A percentile compares a stretch with the other conserved stretches of the same genome.
Conservation (phyloP, 78 protist genomes). For the Cavenderia fasciculata region DNA sequence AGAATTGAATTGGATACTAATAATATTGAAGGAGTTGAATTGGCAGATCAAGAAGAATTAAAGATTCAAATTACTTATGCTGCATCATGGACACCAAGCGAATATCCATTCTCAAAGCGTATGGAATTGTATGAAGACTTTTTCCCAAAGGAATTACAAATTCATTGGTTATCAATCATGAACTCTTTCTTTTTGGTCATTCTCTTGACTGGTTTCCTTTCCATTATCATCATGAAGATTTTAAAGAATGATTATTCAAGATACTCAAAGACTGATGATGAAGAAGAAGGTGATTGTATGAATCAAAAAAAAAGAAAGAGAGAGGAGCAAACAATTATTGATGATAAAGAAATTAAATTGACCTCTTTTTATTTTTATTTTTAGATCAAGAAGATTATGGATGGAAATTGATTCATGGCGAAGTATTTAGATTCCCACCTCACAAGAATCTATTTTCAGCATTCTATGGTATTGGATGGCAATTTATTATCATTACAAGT, state of each 20-base stretch:
- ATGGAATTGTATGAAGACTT: conserved; percentile 55
- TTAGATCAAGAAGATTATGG: conserved; percentile 96
- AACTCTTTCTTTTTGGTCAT: conserved; percentile 96
- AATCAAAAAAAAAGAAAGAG: background rate
- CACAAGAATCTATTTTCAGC: conserved; percentile 87
- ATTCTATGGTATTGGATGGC: conserved; percentile 93
- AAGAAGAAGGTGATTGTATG: conserved; percentile 81
- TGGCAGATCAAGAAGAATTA: conserved; percentile 5
- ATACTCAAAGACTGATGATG: conserved; percentile 81
- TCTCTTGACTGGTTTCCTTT: conserved; percentile 94
- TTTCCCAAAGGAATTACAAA: conserved; percentile 87
- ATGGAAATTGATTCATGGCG: conserved; percentile 98
- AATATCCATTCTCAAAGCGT: conserved; percentile 36
- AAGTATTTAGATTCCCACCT: conserved; percentile 98
- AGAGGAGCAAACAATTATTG: background rate
- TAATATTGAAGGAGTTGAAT: conserved; percentile 27
- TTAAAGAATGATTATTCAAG: conserved; percentile 94
- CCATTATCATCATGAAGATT: conserved; percentile 92
- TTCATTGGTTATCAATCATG: conserved; percentile 98
- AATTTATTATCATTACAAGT: conserved; percentile 86
- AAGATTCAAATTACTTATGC: conserved; percentile 89
- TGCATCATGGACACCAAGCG: conserved; percentile 89
- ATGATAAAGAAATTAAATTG: background rate
- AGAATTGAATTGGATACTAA: conserved; percentile 38
- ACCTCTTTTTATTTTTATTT: background rate